Conservation (phyloP, 75 land plant species). For the Selaginella moellendorffii region DNA sequence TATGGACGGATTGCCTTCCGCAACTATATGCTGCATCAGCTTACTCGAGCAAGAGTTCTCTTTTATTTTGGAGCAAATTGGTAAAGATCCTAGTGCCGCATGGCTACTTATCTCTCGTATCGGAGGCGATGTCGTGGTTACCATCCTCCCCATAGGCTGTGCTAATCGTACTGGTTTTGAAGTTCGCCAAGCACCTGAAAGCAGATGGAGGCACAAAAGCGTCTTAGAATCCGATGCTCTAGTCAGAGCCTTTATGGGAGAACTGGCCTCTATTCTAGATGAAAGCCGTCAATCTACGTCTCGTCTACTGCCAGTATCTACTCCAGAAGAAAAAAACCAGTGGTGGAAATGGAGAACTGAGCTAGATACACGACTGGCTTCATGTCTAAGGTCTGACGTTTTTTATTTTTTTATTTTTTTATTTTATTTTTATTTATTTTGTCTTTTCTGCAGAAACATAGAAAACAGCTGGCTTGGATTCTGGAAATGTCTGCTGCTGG, state of each 20-base stretch:
- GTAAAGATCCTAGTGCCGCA: conserved; percentile 19
- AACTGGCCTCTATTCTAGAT: conserved; percentile 35
- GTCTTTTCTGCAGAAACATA: conserved; percentile 31
- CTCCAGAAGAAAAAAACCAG: conserved; percentile 21
- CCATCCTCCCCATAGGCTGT: conserved; percentile 39
- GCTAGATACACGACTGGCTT: conserved; percentile 47
- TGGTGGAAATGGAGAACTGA: conserved; percentile 69
- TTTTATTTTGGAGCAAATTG: conserved; percentile 18
- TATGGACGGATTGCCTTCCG: conserved; percentile 32
- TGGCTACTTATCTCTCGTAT: conserved; percentile 65
- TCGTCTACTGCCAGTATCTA: conserved; percentile 13
- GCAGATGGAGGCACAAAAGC: background rate
- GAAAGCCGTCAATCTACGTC: conserved; percentile 53
- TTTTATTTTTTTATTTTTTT: background rate
- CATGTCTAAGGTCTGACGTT: conserved; percentile 40
- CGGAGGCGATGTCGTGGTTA: conserved; percentile 29
- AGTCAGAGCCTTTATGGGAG: conserved; percentile 10
- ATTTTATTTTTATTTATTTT: background rate
- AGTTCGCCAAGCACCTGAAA: background rate
- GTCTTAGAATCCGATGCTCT: background rate
- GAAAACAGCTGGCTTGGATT: conserved; percentile 81
- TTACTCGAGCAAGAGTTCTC: conserved; percentile 42
- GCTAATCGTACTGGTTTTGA: no score
- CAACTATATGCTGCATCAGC: conserved; percentile 52
- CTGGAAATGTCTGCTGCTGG: conserved; percentile 63